phyloP scores from a whole-genome alignment of 176 grass and related monocot species.

The Sorghum bicolor region Sorghum_bicolor_NCBIv3 NC_012874.2:147501-148000 shows the following conservation, averaged over 20 bases:
- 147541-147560: neutral
- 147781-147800: slow-evolving; percentile 55
- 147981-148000: neutral
- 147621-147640: slow-evolving; percentile 60
- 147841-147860: slow-evolving; percentile 55
- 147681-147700: slow-evolving; percentile 81
- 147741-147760: slow-evolving; percentile 92
- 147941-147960: slow-evolving; percentile 64
- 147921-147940: slow-evolving; percentile 48
- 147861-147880: slow-evolving; percentile 25
- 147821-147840: slow-evolving; percentile 59
- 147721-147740: slow-evolving; percentile 55
- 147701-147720: slow-evolving; percentile 63
- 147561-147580: neutral
- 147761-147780: slow-evolving; percentile 80
- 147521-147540: neutral
- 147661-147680: slow-evolving; percentile 62
- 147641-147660: slow-evolving; percentile 63
- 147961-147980: slow-evolving; percentile 47
- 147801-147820: slow-evolving; percentile 59
- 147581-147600: neutral
- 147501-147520: neutral
- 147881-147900: slow-evolving; percentile 17
- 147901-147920: neutral
- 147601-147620: neutral